phyloP scores from a whole-genome alignment of 2,329 filamentous ascomycete species.

The Fusarium oxysporum region DNA sequence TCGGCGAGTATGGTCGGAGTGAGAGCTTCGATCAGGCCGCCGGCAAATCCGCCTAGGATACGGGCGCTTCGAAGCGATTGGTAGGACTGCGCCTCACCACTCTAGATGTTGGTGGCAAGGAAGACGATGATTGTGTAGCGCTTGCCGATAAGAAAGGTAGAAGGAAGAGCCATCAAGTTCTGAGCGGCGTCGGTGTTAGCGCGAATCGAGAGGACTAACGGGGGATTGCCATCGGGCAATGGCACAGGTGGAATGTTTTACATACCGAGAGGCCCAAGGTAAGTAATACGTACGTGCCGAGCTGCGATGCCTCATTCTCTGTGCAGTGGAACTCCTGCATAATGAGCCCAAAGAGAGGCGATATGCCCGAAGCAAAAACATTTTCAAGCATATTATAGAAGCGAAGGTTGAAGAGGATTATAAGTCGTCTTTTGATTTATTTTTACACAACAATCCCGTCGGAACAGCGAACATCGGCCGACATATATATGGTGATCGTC shows the following conservation, averaged over 20 bases:
- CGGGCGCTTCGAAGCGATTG: background rate
- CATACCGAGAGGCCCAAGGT: constrained; percentile 6
- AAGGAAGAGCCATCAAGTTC: background rate
- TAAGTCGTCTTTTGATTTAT: too few relatives aligned
- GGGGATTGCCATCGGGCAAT: too few relatives aligned
- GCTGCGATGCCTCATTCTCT: background rate
- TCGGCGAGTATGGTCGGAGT: constrained; percentile 2
- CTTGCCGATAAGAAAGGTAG: background rate
- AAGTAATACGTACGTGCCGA: background rate
- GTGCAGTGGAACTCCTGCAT: constrained; percentile 1
- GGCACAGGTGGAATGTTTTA: background rate
- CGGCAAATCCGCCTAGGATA: background rate
- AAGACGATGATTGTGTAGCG: background rate
- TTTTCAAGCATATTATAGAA: constrained; percentile 5
- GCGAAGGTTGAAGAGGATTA: background rate
- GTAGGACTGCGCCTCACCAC: background rate
- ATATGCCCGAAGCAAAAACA: background rate
- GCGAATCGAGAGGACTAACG: too few relatives aligned
- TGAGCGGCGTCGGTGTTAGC: background rate
- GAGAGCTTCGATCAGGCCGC: background rate
- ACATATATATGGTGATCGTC: too few relatives aligned
- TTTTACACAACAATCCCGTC: too few relatives aligned
- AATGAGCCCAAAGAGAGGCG: background rate
- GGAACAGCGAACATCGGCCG: too few relatives aligned
- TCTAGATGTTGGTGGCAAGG: constrained; percentile 1